Evolutionary conservation across 2,329 filamentous ascomycete genomes (phyloP), one percentile per base, ranked within the genome.

Genomic region (Aspergillus sp.): DNA sequence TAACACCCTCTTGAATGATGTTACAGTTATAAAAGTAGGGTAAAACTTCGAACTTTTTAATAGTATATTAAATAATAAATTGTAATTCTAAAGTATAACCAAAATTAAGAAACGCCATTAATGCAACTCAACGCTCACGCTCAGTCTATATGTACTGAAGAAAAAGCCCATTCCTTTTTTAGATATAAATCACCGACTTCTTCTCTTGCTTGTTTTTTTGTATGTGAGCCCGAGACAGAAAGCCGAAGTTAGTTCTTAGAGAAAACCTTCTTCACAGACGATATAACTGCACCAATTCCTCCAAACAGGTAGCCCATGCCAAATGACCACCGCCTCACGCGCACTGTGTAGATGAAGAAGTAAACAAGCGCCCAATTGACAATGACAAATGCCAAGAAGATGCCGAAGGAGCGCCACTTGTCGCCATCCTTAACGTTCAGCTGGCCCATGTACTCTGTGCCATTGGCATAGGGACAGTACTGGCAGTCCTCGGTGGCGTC

Each of bases 331-430:
- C 87, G 83, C 62, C 81, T 82, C 55, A 91, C 84, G 17, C 89
- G 81, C 6, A 90, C 87, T 3, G 85, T 88, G 74, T 88, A 92
- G 56, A 91, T 86, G 68, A 92, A 91, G 74, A 91, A 90, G 70
- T 90, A 90, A 1, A 91, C 87, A 54, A 91, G 72, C 41, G 81
- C 76, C 86, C 86, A 91, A 68, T 91, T 91, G 51, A 84, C 87
- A 14, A 89, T 76, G 52, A 84, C 85, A 70, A 91, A 92, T 1
- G 84, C 85, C 8, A 90, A 64, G 76, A 91, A 90, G 59, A 91
- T 87, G 7, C 87, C 89, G 64, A 91, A 89, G 70, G 87, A 79
- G 44, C 84, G 76, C 89, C 89, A 92, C 75, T 90, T 90, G 54
- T 92, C 81, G 19, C 68, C 72, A 0, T 77, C 73, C 4, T 77